Evolutionary conservation across 1,284 basidiomycete genomes (phyloP).

Genomic region (Ceratobasidium sp.): DNA sequence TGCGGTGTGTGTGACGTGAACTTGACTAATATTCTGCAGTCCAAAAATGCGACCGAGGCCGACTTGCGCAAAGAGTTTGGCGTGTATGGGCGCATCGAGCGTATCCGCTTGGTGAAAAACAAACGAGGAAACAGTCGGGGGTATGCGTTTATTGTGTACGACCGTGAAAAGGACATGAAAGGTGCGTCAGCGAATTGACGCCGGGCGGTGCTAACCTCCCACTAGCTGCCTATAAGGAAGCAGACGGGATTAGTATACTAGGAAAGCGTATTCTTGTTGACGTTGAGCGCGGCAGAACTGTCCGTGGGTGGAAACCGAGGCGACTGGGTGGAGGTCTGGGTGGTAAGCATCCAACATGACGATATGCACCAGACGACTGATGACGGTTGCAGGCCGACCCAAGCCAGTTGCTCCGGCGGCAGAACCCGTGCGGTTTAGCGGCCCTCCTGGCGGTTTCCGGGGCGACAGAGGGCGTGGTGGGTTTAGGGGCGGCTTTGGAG

Average conservation of each 20-base stretch:
- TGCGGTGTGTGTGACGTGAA: constrained; percentile 34
- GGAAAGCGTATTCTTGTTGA: constrained; percentile 96
- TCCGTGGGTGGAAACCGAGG: constrained; percentile 97
- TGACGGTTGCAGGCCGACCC: constrained; percentile 65
- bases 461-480: constrained; percentile 44
- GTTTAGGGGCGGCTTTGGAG: constrained; percentile 42
- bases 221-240: constrained; percentile 1
- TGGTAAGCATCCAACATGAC: background rate
- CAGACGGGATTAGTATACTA: constrained; percentile 83
- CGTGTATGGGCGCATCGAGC: constrained; percentile 91
- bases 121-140: constrained; percentile 86
- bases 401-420: constrained; percentile 73
- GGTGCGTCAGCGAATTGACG: constrained; percentile 55
- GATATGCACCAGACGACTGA: background rate
- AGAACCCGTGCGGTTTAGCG: constrained; percentile 30
- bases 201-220: background rate
- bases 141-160: constrained; percentile 98
- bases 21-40: constrained; percentile 50
- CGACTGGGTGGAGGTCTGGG: constrained; percentile 95
- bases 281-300: constrained; percentile 96
- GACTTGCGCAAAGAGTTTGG: constrained; percentile 96
- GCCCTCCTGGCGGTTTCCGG: constrained; percentile 45
- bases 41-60: constrained; percentile 87
- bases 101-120: constrained; percentile 89
- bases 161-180: constrained; percentile 99